Evolutionary conservation across 176 grass and related monocot species (phyloP), one percentile per base, ranked within the genome.

Genomic region (Triticum dicoccoides): DNA sequence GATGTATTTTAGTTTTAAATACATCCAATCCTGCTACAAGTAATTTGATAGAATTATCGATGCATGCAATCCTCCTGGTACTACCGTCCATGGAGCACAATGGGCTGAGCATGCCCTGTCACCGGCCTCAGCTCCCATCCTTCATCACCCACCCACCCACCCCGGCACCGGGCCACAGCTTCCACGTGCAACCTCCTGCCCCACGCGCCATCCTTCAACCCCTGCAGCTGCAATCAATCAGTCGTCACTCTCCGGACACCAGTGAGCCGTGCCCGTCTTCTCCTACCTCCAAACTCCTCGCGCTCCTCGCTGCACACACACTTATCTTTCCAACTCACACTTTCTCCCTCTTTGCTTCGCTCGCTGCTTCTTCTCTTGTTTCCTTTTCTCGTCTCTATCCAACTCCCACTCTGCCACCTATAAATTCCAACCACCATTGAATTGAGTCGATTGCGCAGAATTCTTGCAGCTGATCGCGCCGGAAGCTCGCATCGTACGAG

Each of bases 271-370:
- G 85, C 38, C 69, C 76, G 81, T 80, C 85, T 91, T 70, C 61
- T 87, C 80, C 30, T 82, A 84, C 33, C 56, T 35, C 56, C 44
- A 25, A 9, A 39, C 39, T 35, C 73, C 14, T 74, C 23, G 49
- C 52, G 58, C n/a, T 20, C 69, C 73, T 34, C 74, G 52, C 69
- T 58, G 34, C 66, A 23, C 70, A 41, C 65, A 56, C 65, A 17
- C 89, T 84, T 87, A 87, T 80, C 89, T 87, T 84, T 87, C 89
- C 81, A 80, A 20, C 76, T 84, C 80, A 49, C 58, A 25, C 8
- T 70, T 52, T 8, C 14, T 32, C 9, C 23, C 6, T 8, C 13
- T 15, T 13, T 12, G n/a, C 37, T 32, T 49, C 1, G 23, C 32
- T 73, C 73, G 76, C 44, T 73, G 76, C 44, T 73, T 78, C 17